Evolutionary conservation across 768 basidiomycete species (phyloP).

Genomic region (Cytidiella melzeri): DNA sequence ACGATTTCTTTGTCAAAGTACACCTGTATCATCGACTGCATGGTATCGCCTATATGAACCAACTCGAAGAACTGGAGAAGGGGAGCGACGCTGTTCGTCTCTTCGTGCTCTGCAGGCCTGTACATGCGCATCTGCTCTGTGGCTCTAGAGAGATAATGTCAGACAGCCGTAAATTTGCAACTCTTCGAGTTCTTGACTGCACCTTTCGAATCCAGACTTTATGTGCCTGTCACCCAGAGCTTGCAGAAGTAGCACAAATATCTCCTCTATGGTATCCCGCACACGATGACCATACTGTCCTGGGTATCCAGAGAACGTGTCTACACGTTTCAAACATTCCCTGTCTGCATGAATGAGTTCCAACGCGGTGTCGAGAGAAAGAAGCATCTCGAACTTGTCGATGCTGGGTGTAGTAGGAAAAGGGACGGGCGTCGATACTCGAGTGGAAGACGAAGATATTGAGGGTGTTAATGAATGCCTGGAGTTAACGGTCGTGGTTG

Average conservation of each 20-base stretch:
- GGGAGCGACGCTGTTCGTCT: slow-evolving; percentile 81
- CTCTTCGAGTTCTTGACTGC: slow-evolving; percentile 1
- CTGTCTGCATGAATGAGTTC: slow-evolving; percentile 92
- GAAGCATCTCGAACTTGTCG: slow-evolving; percentile 73
- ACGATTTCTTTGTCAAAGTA: slow-evolving; percentile 97
- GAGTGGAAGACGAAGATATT: slow-evolving; percentile 19
- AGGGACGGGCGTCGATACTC: slow-evolving; percentile 16
- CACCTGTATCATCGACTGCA: slow-evolving; percentile 95
- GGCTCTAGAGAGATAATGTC: slow-evolving; percentile 46
- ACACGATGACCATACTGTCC: slow-evolving; percentile 84
- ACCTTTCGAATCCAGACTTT: slow-evolving; percentile 60
- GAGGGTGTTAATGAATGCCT: slow-evolving; percentile 10
- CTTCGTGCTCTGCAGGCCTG: slow-evolving; percentile 81
- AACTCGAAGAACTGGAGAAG: slow-evolving; percentile 96
- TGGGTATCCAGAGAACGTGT: slow-evolving; percentile 85
- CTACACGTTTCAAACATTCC: slow-evolving; percentile 85
- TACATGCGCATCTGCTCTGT: slow-evolving; percentile 87
- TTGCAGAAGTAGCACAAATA: slow-evolving; percentile 80
- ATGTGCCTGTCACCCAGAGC: slow-evolving; percentile 77
- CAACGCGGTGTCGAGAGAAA: slow-evolving; percentile 87
- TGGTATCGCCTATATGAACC: slow-evolving; percentile 95
- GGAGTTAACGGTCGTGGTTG: background rate
- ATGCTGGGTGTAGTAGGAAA: slow-evolving; percentile 19
- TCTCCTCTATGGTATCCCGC: slow-evolving; percentile 88
- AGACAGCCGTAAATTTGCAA: slow-evolving; percentile 3